Evolutionary conservation across 2,329 filamentous ascomycete genomes (phyloP).

Genomic region (Leptographium procerum): DNA sequence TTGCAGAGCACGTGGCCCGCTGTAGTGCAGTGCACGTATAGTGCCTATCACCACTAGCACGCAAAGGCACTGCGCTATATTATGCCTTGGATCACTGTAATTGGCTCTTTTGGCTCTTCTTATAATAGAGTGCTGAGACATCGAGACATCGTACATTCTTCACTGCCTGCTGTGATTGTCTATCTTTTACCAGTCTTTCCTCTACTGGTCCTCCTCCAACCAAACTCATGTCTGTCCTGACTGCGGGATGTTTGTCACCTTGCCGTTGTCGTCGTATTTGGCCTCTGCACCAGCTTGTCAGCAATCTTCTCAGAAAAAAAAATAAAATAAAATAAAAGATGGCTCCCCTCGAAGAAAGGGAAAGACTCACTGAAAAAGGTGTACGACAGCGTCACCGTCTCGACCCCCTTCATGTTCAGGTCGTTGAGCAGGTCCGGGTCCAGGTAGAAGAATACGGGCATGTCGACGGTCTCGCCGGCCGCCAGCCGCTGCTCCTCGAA

Average conservation of each 20-base stretch:
- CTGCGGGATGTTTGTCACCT: slow-evolving; percentile 33
- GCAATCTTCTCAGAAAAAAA: not conserved
- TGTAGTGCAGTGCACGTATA: too few species aligned
- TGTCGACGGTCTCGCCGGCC: slow-evolving; percentile 93
- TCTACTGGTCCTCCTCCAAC: too few species aligned
- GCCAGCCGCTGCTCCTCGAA: slow-evolving; percentile 95
- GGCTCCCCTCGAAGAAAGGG: not conserved
- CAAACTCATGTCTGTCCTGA: not conserved
- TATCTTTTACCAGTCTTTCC: too few species aligned
- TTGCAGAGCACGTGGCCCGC: too few species aligned
- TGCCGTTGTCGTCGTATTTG: slow-evolving; percentile 71
- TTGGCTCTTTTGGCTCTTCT: too few species aligned
- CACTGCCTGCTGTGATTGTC: too few species aligned
- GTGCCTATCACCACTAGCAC: too few species aligned
- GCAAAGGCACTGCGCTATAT: too few species aligned
- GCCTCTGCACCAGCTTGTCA: slow-evolving; percentile 44
- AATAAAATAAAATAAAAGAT: not conserved
- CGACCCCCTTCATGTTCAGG: slow-evolving; percentile 82
- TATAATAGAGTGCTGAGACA: too few species aligned
- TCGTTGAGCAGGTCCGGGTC: slow-evolving; percentile 92
- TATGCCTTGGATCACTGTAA: too few species aligned
- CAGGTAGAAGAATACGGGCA: slow-evolving; percentile 99
- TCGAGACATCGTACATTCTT: too few species aligned
- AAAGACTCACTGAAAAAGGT: slow-evolving; percentile 85
- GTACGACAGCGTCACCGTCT: slow-evolving; percentile 92